Evolutionary conservation across 441 rosid species (phyloP).

Genomic region (Geranium incanum): DNA sequence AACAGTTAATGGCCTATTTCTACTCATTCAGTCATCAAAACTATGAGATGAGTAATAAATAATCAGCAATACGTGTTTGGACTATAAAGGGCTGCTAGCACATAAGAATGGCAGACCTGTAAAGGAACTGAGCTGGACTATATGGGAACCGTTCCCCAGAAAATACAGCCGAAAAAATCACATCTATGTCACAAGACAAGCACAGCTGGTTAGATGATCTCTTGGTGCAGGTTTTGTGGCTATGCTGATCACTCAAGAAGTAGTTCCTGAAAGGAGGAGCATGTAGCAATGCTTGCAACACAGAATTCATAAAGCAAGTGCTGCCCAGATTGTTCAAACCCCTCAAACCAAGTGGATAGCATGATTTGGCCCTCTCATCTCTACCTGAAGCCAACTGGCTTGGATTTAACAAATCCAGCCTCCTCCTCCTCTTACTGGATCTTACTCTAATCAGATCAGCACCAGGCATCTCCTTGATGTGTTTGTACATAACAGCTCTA

Average conservation of each 20-base stretch:
- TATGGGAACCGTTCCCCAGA: conserved; percentile 70
- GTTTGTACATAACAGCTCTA: conserved; percentile 45
- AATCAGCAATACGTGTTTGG: conserved; percentile 16
- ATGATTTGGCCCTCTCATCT: conserved; percentile 74
- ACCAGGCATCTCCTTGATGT: conserved; percentile 40
- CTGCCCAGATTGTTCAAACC: conserved; percentile 77
- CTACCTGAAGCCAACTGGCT: conserved; percentile 38
- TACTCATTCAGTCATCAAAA: conserved; percentile 18
- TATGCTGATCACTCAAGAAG: conserved; percentile 61
- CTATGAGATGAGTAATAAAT: conserved; percentile 9
- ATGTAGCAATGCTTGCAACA: conserved; percentile 78
- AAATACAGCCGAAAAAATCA: conserved; percentile 55
- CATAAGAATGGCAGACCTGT: conserved; percentile 47
- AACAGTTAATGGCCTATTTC: conserved; percentile 7
- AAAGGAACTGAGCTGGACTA: conserved; percentile 79
- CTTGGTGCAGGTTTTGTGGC: conserved; percentile 48
- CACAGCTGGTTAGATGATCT: conserved; percentile 42
- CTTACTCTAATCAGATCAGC: conserved; percentile 38
- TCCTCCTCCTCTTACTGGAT: conserved; percentile 61
- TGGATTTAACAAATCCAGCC: conserved; percentile 43
- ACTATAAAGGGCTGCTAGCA: conserved; percentile 19
- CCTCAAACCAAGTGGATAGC: conserved; percentile 67
- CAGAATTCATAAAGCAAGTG: conserved; percentile 82
- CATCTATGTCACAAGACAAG: conserved; percentile 62
- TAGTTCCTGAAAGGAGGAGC: conserved; percentile 67